Conservation (phyloP, 331 rosid species). For the Quercus tomentella region DNA sequence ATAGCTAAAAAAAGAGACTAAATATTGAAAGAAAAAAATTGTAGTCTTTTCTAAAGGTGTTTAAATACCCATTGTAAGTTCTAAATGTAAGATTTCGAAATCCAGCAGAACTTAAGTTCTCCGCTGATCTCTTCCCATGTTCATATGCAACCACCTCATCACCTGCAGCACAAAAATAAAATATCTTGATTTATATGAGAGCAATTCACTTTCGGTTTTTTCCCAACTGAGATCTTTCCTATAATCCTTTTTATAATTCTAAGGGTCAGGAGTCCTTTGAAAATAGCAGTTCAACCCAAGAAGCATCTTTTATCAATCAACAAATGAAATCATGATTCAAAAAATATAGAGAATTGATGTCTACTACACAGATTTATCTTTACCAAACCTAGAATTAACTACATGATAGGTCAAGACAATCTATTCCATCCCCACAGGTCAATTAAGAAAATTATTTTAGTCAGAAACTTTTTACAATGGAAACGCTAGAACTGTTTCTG, state of each 20-base stretch:
- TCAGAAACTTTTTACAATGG: background rate
- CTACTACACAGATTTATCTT: background rate
- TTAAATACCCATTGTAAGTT: conserved; percentile 68
- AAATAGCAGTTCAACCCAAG: background rate
- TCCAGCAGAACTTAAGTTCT: conserved; percentile 66
- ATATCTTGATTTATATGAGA: background rate
- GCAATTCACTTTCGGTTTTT: background rate
- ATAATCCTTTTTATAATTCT: too few species aligned
- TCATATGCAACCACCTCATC: conserved; percentile 82
- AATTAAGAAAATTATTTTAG: background rate
- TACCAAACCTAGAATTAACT: background rate
- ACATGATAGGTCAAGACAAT: background rate
- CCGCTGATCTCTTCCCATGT: conserved; percentile 80
- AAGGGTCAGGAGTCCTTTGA: too few species aligned
- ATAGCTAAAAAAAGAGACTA: background rate
- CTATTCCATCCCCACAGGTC: background rate
- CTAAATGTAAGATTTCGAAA: conserved; percentile 75
- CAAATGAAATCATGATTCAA: background rate
- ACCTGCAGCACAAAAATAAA: conserved; percentile 38
- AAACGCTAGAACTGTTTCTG: background rate
- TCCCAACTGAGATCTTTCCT: background rate
- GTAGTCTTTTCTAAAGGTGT: conserved; percentile 9
- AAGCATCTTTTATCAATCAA: background rate
- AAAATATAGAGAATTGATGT: too few species aligned
- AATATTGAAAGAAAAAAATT: conserved; percentile 8